phyloP scores from a whole-genome alignment of 2,329 filamentous ascomycete species.

The Botrytis byssoidea region DNA sequence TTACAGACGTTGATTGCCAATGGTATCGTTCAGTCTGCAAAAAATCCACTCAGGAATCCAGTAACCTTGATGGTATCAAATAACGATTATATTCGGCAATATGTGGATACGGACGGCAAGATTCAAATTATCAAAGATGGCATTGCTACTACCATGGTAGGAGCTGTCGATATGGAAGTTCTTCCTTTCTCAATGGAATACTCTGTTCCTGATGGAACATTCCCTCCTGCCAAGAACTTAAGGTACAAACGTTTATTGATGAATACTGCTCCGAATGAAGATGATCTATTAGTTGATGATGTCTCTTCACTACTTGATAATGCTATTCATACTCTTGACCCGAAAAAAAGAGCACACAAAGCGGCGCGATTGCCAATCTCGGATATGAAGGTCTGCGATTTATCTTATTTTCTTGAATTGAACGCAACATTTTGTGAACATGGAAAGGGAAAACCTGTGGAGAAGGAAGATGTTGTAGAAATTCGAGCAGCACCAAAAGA shows the following conservation, averaged over 20 bases:
- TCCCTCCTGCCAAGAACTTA: background rate
- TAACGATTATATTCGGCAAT: background rate
- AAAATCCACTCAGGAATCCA: background rate
- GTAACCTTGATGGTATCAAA: conserved; percentile 5
- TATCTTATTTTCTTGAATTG: conserved; percentile 6
- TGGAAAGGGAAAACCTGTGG: background rate
- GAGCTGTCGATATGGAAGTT: conserved; percentile 9
- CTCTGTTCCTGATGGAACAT: background rate
- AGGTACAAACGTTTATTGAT: background rate
- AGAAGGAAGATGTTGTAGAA: background rate
- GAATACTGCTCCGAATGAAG: conserved; percentile 1
- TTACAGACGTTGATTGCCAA: conserved; percentile 8
- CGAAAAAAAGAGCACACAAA: background rate
- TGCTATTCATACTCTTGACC: background rate
- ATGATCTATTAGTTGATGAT: background rate
- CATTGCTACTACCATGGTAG: background rate
- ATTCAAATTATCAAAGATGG: background rate
- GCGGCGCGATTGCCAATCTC: background rate
- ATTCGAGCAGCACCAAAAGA: background rate
- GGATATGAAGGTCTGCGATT: background rate
- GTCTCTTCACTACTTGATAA: background rate
- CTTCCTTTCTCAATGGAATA: conserved; percentile 8
- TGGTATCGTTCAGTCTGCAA: background rate
- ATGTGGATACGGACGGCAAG: conserved; percentile 1
- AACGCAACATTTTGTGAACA: background rate